Evolutionary conservation across 192 early-diverging fungal genomes (phyloP), one percentile per base, ranked within the genome.

Genomic region (Powellomyces hirtus): DNA sequence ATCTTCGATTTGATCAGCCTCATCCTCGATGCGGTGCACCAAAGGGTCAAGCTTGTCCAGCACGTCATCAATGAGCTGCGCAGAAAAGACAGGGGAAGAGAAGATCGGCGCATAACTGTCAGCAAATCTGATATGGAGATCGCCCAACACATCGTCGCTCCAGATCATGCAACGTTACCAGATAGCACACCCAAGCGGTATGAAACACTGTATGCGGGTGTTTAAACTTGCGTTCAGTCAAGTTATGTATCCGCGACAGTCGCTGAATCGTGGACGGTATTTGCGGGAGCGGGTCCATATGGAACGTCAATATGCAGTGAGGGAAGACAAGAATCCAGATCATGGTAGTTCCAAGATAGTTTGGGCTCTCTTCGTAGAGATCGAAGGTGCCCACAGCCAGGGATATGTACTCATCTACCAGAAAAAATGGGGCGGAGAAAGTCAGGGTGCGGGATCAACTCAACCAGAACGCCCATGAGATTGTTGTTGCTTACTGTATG

Each of bases 61-160:
- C 22, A 66, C 38, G 36, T 66, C 51, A 36, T 53, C 64, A 35
- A 66, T 36, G 29, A 66, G 64, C 64, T 66, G 45, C 27, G 33
- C 3, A 34, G 4, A 29, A 30, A 2, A 31, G 6, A 16, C 20
- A 6, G 3, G 46, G 4, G 16, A 49, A 49, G 46, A n/a, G n/a
- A n/a, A n/a, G n/a, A 56, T 14, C 26, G 13, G 2, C 0, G 53
- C 2, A 26, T 20, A n/a, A n/a, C n/a, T n/a, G n/a, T n/a, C n/a
- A n/a, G 18, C 14, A 0, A 38, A 14, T 38, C 11, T 31, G 59
- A 60, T 13, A 60, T 13, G 13, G 51, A 10, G 40, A 18, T 53
- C 10, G 8, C 37, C 37, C 0, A 42, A 63, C 40, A 33, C 8
- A 46, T 1, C 11, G 13, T 16, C 29, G 26, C n/a, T 42, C 0